phyloP scores from a whole-genome alignment of 306 rosid genomes.

The Cicer bijugum region DNA sequence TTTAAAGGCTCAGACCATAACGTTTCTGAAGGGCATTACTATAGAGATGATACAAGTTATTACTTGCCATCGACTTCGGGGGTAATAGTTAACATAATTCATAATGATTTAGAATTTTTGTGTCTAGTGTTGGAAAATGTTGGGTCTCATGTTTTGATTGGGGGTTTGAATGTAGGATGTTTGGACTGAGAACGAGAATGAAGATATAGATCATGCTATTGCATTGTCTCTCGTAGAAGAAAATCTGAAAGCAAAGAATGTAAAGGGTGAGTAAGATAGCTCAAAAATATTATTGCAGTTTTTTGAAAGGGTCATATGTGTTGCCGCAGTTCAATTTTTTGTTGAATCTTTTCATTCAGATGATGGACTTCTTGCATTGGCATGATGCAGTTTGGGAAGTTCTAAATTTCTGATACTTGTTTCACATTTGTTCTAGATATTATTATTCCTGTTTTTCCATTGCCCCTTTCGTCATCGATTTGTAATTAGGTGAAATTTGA shows the following conservation, averaged over 20 bases:
- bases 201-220: slow-evolving; percentile 84
- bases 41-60: slow-evolving; percentile 60
- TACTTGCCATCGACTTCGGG: slow-evolving; percentile 71
- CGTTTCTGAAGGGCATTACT: slow-evolving; percentile 66
- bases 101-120: not conserved
- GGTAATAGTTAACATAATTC: slow-evolving; percentile 52
- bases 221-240: slow-evolving; percentile 84
- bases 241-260: slow-evolving; percentile 55
- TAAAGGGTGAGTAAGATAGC: slow-evolving; percentile 67
- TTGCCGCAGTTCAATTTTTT: not conserved
- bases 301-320: not conserved
- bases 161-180: slow-evolving; percentile 68
- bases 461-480: not conserved
- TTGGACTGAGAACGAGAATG: slow-evolving; percentile 73
- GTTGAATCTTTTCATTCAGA: not conserved
- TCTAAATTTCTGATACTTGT: not conserved
- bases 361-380: not conserved
- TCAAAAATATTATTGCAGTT: not conserved
- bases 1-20: slow-evolving; percentile 75
- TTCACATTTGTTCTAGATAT: slow-evolving; percentile 9
- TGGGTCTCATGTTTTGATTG: slow-evolving; percentile 36
- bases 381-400: slow-evolving; percentile 2
- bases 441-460: slow-evolving; percentile 21
- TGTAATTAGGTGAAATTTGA: not conserved
- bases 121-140: not conserved